phyloP scores from a whole-genome alignment of 139 green algal genomes.

The Asterochloris erici region DNA sequence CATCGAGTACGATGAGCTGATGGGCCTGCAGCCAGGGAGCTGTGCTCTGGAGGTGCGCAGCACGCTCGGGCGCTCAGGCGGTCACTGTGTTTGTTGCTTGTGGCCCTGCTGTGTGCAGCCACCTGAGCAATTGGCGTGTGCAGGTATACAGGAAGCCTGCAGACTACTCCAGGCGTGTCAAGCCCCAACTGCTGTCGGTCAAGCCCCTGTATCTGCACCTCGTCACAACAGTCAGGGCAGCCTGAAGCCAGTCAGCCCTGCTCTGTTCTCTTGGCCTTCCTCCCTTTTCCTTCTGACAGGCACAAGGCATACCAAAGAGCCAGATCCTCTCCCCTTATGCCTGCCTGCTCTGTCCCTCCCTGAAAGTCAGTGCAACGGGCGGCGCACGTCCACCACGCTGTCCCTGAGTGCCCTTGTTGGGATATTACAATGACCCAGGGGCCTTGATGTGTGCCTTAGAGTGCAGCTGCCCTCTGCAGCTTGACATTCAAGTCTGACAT shows the following conservation, averaged over 20 bases:
- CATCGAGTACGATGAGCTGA: slow-evolving; percentile 20
- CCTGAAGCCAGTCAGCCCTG: not conserved
- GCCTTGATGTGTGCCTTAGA: not conserved
- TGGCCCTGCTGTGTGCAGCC: too few relatives aligned
- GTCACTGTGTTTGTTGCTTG: not conserved
- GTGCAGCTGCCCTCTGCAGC: not conserved
- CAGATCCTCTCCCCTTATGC: too few relatives aligned
- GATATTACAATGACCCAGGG: too few relatives aligned
- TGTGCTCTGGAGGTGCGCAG: slow-evolving; percentile 6
- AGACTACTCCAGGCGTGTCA: slow-evolving; percentile 1
- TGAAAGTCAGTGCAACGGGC: too few relatives aligned
- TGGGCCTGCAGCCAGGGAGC: not conserved
- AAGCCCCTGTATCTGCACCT: slow-evolving; percentile 18
- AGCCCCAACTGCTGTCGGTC: slow-evolving; percentile 7
- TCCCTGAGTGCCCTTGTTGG: too few relatives aligned
- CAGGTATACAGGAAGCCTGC: slow-evolving; percentile 5
- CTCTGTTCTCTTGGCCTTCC: not conserved
- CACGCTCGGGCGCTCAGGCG: too few relatives aligned
- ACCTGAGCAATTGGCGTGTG: not conserved
- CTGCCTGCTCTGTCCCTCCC: too few relatives aligned
- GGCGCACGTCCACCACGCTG: too few relatives aligned
- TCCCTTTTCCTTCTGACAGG: too few relatives aligned
- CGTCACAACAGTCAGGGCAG: not conserved
- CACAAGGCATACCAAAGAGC: too few relatives aligned
- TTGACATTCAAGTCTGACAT: slow-evolving; percentile 31